phyloP scores from a whole-genome alignment of 257 asterid species.

The Mitragyna speciosa region DNA sequence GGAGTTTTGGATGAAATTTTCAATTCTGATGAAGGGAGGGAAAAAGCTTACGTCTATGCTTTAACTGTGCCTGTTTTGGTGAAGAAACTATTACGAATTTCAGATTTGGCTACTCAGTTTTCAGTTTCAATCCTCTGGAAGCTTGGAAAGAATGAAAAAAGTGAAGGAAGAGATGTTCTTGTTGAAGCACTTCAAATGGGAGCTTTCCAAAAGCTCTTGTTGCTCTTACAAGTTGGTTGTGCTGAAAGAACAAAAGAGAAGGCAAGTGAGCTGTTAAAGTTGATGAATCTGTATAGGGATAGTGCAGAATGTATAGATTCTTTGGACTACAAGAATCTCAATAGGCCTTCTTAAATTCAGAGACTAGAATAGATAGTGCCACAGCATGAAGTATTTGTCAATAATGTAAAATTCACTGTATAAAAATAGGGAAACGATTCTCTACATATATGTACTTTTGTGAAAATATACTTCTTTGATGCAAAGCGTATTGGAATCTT shows the following conservation, averaged over 20 bases:
- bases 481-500: too few relatives aligned
- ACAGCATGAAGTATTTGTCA: neutral
- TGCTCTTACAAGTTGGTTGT: constrained; percentile 51
- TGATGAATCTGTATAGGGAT: constrained; percentile 35
- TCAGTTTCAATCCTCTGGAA: constrained; percentile 49
- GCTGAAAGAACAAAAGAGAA: constrained; percentile 47
- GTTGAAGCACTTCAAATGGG: constrained; percentile 48
- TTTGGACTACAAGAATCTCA: constrained; percentile 47
- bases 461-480: neutral
- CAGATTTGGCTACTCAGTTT: constrained; percentile 50
- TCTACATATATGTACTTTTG: neutral
- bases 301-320: constrained; percentile 46
- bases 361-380: neutral
- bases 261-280: constrained; percentile 46
- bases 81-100: constrained; percentile 53
- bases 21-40: constrained; percentile 36
- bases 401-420: neutral
- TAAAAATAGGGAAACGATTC: neutral
- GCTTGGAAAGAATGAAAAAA: constrained; percentile 22
- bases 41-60: constrained; percentile 35
- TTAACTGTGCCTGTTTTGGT: constrained; percentile 45
- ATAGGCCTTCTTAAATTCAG: constrained; percentile 37
- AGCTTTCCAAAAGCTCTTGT: constrained; percentile 52
- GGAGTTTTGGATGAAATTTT: constrained; percentile 53
- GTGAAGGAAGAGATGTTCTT: constrained; percentile 11